Conservation (phyloP, 2,329 filamentous ascomycete genomes). For the Elsinoe perseae region DNA sequence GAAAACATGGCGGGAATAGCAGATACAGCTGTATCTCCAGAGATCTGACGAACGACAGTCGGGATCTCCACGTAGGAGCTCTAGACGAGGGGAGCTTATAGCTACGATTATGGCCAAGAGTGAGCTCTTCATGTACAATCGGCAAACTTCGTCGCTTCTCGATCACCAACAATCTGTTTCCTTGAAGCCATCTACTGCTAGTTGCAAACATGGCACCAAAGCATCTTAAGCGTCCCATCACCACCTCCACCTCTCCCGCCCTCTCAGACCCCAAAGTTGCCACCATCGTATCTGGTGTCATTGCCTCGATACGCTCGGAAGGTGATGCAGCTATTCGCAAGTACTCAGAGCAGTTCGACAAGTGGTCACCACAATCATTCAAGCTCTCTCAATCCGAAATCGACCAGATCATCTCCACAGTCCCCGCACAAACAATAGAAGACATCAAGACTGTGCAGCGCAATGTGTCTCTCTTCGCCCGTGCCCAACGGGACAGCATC, state of each 20-base stretch:
- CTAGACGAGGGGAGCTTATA: constrained; percentile 8
- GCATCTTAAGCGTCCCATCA: constrained; percentile 11
- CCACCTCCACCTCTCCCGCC: background rate
- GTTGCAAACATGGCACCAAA: constrained; percentile 12
- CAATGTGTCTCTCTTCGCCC: constrained; percentile 45
- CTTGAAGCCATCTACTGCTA: background rate
- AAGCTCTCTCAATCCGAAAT: constrained; percentile 42
- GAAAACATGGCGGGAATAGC: background rate
- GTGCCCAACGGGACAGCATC: constrained; percentile 40
- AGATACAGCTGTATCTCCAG: background rate
- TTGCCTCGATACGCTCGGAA: constrained; percentile 40
- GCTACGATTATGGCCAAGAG: constrained; percentile 3
- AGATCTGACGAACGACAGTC: background rate
- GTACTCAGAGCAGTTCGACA: constrained; percentile 49
- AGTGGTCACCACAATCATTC: constrained; percentile 45
- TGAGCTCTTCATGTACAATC: background rate
- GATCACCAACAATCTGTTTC: background rate
- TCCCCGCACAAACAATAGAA: constrained; percentile 42
- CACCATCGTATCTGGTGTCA: constrained; percentile 41
- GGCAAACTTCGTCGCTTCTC: background rate
- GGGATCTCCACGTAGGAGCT: constrained; percentile 1
- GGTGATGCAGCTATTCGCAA: constrained; percentile 43
- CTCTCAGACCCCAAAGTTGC: constrained; percentile 16
- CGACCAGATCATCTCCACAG: constrained; percentile 37
- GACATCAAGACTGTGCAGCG: constrained; percentile 48